Evolutionary conservation across 2,329 filamentous ascomycete species (phyloP).

Genomic region (Biscogniauxia mediterranea): DNA sequence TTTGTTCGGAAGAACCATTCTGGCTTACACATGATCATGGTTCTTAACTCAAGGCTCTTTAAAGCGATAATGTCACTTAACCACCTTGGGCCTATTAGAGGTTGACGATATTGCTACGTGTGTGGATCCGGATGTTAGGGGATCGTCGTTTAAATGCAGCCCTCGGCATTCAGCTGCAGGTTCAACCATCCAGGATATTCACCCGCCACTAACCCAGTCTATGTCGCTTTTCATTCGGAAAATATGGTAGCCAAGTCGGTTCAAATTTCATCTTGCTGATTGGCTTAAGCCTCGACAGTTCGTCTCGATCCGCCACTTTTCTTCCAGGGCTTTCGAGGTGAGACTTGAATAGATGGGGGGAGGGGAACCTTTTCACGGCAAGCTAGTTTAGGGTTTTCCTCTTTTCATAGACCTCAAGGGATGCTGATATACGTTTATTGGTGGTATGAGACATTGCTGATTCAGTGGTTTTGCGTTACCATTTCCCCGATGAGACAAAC

Average conservation of each 20-base stretch:
- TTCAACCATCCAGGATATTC: not conserved
- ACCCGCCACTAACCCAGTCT: not conserved
- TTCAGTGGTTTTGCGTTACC: not conserved
- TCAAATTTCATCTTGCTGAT: not conserved
- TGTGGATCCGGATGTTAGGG: conserved; percentile 9
- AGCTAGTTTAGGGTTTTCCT: not conserved
- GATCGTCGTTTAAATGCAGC: conserved; percentile 19
- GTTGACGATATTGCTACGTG: conserved; percentile 2
- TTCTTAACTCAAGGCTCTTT: not conserved
- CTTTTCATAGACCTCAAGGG: not conserved
- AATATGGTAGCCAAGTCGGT: not conserved
- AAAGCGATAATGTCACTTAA: not conserved
- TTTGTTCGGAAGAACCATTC: not conserved
- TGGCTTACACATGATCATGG: not conserved
- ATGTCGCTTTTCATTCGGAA: not conserved
- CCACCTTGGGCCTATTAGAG: not conserved
- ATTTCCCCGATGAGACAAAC: not conserved
- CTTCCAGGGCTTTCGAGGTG: not conserved
- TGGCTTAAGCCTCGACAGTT: not conserved
- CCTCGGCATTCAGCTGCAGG: conserved; percentile 18
- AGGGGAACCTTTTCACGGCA: not conserved
- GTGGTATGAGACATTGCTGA: not conserved
- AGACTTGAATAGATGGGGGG: not conserved
- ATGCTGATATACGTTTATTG: not conserved
- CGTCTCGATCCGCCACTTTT: not conserved